Evolutionary conservation across 1,284 basidiomycete genomes (phyloP), one percentile per base, ranked within the genome.

Genomic region (Leccinum holopus): DNA sequence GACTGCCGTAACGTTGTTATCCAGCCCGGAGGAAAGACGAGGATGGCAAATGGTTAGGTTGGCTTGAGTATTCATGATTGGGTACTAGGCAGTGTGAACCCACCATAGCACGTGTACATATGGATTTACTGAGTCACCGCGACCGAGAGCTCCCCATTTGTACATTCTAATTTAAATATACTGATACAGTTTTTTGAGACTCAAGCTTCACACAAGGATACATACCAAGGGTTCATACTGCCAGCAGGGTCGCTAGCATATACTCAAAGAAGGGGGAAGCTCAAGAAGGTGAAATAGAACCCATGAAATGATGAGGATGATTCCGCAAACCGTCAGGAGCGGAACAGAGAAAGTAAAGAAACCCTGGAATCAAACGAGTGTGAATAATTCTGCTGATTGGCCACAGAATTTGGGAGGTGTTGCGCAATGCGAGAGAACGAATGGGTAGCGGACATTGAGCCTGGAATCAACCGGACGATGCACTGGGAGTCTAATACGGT

Each of bases 401-500:
- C 14, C 14, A 63, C 39, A 30, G 12, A 5, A 12, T 10, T 51
- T 55, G 37, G 12, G 47, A 18, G 47, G 12, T 39, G 57, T 62
- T 54, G 57, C 21, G 39, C 32, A 41, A 51, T 52, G 53, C 16
- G 18, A 51, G 30, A 55, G 18, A 57, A 28, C 5, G 8, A 21
- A 47, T 21, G 21, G 18, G 52, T 10, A 30, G 52, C n/a, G 3
- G 5, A 10, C 21, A 11, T 25, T 25, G 44, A 49, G n/a, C 30
- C 52, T 49, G 18, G 39, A 32, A 32, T 21, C 8, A n/a, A 18
- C 28, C 30, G 7, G 12, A 30, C 7, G n/a, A 44, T 55, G 61
- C 5, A 12, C 25, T 2, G 35, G 7, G 14, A 47, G 32, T 64
- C 70, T 80, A 84, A 66, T 86, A 86, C 1, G 82, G 82, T 10